These are phyloP conservation scores for Zygosaccharomyces rouxii DNA, from an alignment of 805 yeast genomes.

Conservation along the genomic window DNA sequence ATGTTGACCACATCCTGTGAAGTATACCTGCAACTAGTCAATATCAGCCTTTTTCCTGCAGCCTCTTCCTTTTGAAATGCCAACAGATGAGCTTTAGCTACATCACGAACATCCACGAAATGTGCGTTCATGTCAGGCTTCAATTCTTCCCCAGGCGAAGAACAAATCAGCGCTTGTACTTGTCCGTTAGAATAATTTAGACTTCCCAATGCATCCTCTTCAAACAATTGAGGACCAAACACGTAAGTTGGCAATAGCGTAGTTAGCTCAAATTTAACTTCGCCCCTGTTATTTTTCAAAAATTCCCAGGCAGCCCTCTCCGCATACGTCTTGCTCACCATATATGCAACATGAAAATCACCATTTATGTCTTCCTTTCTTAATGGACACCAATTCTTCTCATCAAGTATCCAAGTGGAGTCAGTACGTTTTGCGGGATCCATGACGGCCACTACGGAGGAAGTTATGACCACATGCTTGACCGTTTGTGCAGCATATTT, in stretches of 20 bases:
- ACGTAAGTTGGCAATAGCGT: conserved; percentile 44
- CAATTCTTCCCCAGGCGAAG: conserved; percentile 27
- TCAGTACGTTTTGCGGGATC: conserved; percentile 21
- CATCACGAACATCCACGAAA: conserved; percentile 57
- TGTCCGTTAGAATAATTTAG: conserved; percentile 38
- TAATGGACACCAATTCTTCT: conserved; percentile 37
- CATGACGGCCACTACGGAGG: conserved; percentile 49
- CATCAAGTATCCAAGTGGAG: conserved; percentile 25
- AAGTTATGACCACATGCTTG: conserved; percentile 48
- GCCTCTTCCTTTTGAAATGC: conserved; percentile 42
- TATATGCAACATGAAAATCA: conserved; percentile 42
- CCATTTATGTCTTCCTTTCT: conserved; percentile 25
- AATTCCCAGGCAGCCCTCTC: conserved; percentile 58
- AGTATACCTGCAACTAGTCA: conserved; percentile 23
- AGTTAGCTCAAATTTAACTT: conserved; percentile 26
- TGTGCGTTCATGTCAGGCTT: conserved; percentile 23
- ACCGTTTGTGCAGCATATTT: conserved; percentile 39
- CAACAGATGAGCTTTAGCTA: conserved; percentile 50
- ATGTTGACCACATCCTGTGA: conserved; percentile 29
- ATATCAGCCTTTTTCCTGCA: conserved; percentile 35
- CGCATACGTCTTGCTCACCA: conserved; percentile 40
- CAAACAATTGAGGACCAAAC: conserved; percentile 51
- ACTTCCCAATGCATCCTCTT: conserved; percentile 33
- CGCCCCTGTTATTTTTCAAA: conserved; percentile 35
- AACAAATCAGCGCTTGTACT: conserved; percentile 32